Evolutionary conservation across 305 asterid genomes (phyloP).

Genomic region (Solanum hybrid): DNA sequence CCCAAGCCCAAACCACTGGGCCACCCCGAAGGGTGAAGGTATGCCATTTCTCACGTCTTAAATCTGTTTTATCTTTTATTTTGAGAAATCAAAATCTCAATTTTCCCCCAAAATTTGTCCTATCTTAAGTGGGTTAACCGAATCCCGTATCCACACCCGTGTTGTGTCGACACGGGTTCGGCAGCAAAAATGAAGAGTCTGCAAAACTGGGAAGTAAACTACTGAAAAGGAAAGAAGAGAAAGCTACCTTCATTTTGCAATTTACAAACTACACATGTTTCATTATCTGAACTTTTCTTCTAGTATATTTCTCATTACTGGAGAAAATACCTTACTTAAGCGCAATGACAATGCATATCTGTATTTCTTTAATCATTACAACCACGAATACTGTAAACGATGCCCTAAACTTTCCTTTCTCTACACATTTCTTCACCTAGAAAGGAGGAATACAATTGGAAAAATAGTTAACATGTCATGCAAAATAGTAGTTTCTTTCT

Average conservation of each 20-base stretch:
- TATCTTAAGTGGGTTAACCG: neutral
- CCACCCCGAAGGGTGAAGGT: too few relatives aligned
- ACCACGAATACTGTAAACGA: neutral
- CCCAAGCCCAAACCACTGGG: too few relatives aligned
- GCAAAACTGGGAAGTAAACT: neutral
- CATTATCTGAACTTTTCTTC: neutral
- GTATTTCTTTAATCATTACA: neutral
- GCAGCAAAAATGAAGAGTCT: neutral
- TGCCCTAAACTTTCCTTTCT: neutral
- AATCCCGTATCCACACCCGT: neutral
- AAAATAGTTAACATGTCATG: neutral
- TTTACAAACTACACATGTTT: neutral
- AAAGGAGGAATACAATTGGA: neutral
- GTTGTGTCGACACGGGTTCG: neutral
- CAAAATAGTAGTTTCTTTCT: neutral
- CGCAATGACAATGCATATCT: neutral
- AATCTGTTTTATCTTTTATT: neutral
- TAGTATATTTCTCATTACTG: neutral
- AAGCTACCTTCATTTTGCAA: neutral
- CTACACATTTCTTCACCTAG: neutral
- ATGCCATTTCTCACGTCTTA: neutral
- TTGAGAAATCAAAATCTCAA: neutral
- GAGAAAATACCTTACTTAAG: neutral
- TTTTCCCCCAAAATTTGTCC: neutral
- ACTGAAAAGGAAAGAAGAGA: neutral